Base-by-base conservation (phyloP, 2,329 filamentous ascomycete genomes). In the Xylaria sp. region DNA sequence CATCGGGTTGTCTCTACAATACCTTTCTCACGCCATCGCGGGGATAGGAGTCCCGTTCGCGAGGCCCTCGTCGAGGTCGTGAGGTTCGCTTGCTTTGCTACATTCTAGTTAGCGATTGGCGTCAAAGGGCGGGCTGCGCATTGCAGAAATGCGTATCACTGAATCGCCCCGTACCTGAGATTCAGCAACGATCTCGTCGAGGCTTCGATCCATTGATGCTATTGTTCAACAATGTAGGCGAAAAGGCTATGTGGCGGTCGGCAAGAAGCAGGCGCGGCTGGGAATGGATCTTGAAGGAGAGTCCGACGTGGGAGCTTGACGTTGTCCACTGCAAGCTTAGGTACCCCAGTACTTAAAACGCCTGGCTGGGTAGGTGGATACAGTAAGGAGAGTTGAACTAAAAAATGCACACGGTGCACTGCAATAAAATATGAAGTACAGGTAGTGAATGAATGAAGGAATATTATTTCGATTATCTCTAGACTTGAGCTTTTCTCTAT, bases 11-110 rank as follows among this genome's bases (percentile, higher is more conserved):
- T 52, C 39, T 41, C 48, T 49, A 44, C 54, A 69, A 42, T 73
- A 93, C 91, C 91, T 95, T 95, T 92, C 88, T 92, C 72, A 93
- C 84, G 76, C 90, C 90, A 76, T 94, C 90, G 76, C 90, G 88
- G 69, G 89, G 88, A 66, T 82, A 87, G 43, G 66, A 56, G 47
- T 71, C 68, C 79, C 78, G 69, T 75, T 70, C 66, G 49, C 68
- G 66, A 54, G 65, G 58, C 52, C 61, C 62, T 49, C 67, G 63
- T 48, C 66, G 66, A 59, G 63, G 55, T 62, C 63, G 61, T 34
- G 56, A 59, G 54, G 63, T 61, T 53, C 64, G 63, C 52, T 66
- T 67, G 20, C 58, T 50, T 17, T 64, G 65, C 64, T 64, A 46
- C 39, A 44, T 44, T 37, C 2, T 17, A 26, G 52, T 61, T 34